Conservation (phyloP, 768 basidiomycete species). For the Sistotremastrum niveocremeum region DNA sequence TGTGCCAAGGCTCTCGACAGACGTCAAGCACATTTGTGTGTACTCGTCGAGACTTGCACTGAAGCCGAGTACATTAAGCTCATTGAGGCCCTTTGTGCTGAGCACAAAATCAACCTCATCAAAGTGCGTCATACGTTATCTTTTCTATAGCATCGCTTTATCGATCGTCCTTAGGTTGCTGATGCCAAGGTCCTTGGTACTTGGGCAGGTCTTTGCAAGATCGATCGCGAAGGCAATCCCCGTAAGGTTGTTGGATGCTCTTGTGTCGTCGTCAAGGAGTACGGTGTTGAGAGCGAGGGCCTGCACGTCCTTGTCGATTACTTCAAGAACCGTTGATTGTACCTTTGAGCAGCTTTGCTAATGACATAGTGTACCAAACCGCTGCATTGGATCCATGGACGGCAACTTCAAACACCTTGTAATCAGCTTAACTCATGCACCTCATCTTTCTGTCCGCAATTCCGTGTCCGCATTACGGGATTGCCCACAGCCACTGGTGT, state of each 20-base stretch:
- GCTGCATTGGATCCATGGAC: too few relatives aligned
- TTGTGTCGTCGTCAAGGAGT: constrained; percentile 97
- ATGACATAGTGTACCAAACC: too few relatives aligned
- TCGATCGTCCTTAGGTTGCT: constrained; percentile 33
- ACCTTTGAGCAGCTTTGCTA: too few relatives aligned
- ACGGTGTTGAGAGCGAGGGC: constrained; percentile 89
- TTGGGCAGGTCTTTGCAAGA: constrained; percentile 99
- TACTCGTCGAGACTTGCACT: constrained; percentile 97
- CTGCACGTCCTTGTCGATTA: constrained; percentile 88
- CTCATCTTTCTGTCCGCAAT: too few relatives aligned
- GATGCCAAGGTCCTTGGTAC: constrained; percentile 96
- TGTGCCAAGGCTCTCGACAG: constrained; percentile 97
- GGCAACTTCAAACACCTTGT: too few relatives aligned
- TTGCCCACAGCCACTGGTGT: too few relatives aligned
- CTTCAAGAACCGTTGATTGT: constrained; percentile 81
- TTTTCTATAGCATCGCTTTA: too few relatives aligned
- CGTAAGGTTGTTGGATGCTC: constrained; percentile 89
- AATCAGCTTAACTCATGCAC: too few relatives aligned
- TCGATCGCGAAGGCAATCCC: constrained; percentile 97
- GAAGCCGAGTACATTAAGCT: constrained; percentile 99
- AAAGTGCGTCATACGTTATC: constrained; percentile 27
- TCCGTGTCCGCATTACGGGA: too few relatives aligned
- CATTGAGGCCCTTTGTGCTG: constrained; percentile 97
- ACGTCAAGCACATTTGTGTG: constrained; percentile 95
- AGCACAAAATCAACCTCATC: constrained; percentile 99